Base-by-base conservation (phyloP, 495 filamentous ascomycete species). In the Eremomyces bilateralis region DNA sequence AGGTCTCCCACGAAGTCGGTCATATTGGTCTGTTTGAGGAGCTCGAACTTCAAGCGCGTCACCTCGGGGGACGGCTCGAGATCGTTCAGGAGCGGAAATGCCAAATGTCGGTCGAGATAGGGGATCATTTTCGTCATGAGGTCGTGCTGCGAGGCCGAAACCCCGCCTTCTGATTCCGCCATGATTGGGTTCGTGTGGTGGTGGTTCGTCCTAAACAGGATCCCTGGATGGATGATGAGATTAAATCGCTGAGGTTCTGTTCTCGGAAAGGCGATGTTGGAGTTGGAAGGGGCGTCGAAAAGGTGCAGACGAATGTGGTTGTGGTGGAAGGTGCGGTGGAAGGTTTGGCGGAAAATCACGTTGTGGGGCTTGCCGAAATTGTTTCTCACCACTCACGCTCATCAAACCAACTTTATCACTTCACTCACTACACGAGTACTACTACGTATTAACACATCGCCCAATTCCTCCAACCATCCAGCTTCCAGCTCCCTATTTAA, bases 1-100 rank as follows among this genome's bases (percentile, higher is more conserved):
- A 97, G 61, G 42, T 73, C 73, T 43, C 81, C 80, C 27, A 94
- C 80, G 53, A 90, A 97, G 56, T 95, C 88, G 45, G 72, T 81
- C 88, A 97, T 97, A 63, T 95, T 90, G 37, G 88, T 92, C 53
- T 76, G 69, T 65, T 91, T 85, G 37, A 94, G 69, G 20, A 97
- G 69, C 54, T 82, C 72, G 53, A 81, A 93, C 53, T 91, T 91
- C 48, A 80, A 71, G 49, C 75, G 70, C 20, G 67, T 71, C 44
- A 84, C 73, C 47, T 81, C 74, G 34, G 64, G 60, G 21, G 74
- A 59, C 39, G 63, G 58, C 43, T 73, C 67, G 34, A 63, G 58
- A 41, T 62, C 62, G 17, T 61, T 50, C 63, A 88, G 10, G 6
- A 32, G 15, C 8, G 24, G 24, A 18, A 32, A 90, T 60, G 91